Evolutionary conservation across 1,284 basidiomycete species (phyloP).

Genomic region (Xerocomus alliaceus): DNA sequence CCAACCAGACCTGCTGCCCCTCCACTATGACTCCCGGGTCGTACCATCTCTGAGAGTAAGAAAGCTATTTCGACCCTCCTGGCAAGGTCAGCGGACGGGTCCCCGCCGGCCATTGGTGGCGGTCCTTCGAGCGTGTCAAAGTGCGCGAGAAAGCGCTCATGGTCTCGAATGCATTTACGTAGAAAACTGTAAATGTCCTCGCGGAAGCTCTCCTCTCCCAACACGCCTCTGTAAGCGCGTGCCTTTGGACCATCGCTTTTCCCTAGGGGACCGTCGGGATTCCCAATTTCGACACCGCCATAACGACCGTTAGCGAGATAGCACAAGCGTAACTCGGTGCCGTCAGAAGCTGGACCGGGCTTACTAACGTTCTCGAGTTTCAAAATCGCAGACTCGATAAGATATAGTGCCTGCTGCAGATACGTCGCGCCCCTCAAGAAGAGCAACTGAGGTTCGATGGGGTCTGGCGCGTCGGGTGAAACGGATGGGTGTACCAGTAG

Average conservation of each 20-base stretch:
- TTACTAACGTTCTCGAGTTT: conserved; percentile 71
- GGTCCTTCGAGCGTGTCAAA: conserved; percentile 72
- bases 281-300: conserved; percentile 78
- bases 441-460: conserved; percentile 79
- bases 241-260: conserved; percentile 61
- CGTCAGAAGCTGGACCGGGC: conserved; percentile 57
- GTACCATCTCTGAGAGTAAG: conserved; percentile 66
- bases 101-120: conserved; percentile 24
- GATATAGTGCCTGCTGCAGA: conserved; percentile 73
- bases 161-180: conserved; percentile 77
- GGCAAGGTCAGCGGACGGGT: conserved; percentile 53
- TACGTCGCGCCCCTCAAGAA: conserved; percentile 82
- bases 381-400: conserved; percentile 74
- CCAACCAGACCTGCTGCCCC: conserved; percentile 38
- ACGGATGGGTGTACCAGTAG: conserved; percentile 68
- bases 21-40: conserved; percentile 59
- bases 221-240: conserved; percentile 62
- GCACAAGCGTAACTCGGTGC: conserved; percentile 74
- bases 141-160: conserved; percentile 78
- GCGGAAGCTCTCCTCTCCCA: conserved; percentile 59
- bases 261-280: conserved; percentile 77
- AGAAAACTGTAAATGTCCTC: conserved; percentile 65
- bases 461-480: conserved; percentile 75
- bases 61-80: conserved; percentile 69
- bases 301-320: conserved; percentile 73